Evolutionary conservation across 352 stramenopile species (phyloP).

Genomic region (Globisporangium mamillatum): DNA sequence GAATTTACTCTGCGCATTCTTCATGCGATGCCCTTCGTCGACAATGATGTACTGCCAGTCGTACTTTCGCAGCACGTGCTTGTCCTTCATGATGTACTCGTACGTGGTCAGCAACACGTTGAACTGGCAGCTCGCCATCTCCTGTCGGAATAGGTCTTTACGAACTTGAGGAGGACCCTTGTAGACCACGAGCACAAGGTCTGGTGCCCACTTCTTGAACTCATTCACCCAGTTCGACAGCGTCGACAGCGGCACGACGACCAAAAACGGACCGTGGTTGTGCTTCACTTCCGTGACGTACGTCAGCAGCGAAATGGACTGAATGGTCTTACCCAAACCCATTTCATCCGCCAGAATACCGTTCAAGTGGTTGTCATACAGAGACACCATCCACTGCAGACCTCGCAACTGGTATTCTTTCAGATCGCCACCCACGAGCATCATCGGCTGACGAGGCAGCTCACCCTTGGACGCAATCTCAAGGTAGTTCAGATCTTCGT

Average conservation of each 20-base stretch:
- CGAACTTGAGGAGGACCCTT: slow-evolving; percentile 76
- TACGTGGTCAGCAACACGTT: slow-evolving; percentile 95
- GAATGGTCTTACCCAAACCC: slow-evolving; percentile 89
- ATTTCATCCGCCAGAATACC: slow-evolving; percentile 98
- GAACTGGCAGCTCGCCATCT: slow-evolving; percentile 87
- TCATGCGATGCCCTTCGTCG: slow-evolving; percentile 94
- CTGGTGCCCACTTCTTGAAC: slow-evolving; percentile 92
- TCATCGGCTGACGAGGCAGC: slow-evolving; percentile 90
- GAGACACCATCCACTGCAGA: slow-evolving; percentile 99
- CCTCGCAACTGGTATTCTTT: slow-evolving; percentile 98
- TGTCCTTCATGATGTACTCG: slow-evolving; percentile 93
- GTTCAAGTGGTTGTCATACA: slow-evolving; percentile 98
- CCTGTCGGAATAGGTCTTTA: slow-evolving; percentile 76
- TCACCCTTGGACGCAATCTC: slow-evolving; percentile 83
- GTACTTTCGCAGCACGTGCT: slow-evolving; percentile 85
- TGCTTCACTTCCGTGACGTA: slow-evolving; percentile 84
- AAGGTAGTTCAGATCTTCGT: slow-evolving; percentile 85
- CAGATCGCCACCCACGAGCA: slow-evolving; percentile 95
- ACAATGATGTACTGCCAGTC: slow-evolving; percentile 94
- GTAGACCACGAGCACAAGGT: slow-evolving; percentile 98
- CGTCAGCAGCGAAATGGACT: slow-evolving; percentile 83
- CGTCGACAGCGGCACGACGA: slow-evolving; percentile 96
- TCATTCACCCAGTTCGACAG: slow-evolving; percentile 95
- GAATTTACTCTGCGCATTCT: slow-evolving; percentile 90
- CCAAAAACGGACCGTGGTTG: slow-evolving; percentile 94